These are phyloP conservation scores for Aspergillus cavernicola DNA, from an alignment of 495 filamentous ascomycete species.

Conservation along the genomic window DNA sequence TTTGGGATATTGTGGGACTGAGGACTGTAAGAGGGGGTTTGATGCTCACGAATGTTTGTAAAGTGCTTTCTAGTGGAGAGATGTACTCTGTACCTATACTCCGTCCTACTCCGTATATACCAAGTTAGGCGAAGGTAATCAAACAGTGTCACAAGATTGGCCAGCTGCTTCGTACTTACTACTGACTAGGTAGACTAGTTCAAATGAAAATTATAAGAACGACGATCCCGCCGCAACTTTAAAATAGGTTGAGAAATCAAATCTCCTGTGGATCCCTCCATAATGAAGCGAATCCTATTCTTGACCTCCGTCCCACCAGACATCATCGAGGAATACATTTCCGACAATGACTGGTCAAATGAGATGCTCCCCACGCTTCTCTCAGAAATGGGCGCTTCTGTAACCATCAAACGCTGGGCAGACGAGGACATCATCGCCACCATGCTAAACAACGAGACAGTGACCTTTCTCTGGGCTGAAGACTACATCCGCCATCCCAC, in stretches of 20 bases:
- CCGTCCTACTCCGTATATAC: no score
- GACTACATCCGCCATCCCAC: background rate
- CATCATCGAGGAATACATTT: background rate
- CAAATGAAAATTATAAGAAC: no score
- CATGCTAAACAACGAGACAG: background rate
- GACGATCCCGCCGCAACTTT: no score
- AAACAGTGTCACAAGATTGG: no score
- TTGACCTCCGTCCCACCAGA: background rate
- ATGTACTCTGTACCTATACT: no score
- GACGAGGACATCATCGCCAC: background rate
- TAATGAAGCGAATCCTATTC: background rate
- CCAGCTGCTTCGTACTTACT: no score
- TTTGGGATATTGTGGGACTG: background rate
- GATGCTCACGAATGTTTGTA: background rate
- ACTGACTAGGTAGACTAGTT: no score
- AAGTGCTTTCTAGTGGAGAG: no score
- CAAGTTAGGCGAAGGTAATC: no score
- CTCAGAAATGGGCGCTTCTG: background rate
- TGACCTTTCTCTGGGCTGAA: background rate
- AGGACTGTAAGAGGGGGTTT: background rate
- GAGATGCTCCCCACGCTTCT: background rate
- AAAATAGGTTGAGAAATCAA: no score
- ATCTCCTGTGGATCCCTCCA: no score
- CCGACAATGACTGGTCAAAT: background rate
- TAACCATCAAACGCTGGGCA: background rate